These are phyloP conservation scores for Metschnikowia kofuensis DNA, from an alignment of 805 yeast genomes.

Conservation along the genomic window DNA sequence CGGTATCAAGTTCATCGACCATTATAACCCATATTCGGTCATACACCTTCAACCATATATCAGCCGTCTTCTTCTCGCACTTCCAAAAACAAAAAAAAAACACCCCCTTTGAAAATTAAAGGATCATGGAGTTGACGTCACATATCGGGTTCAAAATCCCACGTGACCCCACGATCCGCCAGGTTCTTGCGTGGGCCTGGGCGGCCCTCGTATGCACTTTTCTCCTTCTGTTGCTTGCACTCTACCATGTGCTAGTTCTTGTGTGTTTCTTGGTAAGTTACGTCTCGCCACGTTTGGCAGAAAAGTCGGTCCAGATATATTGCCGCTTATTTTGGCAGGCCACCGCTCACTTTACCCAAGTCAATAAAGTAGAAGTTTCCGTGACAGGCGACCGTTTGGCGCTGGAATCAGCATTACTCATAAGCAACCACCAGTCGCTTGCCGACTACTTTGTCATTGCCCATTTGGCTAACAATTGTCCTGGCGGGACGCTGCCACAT, in stretches of 20 bases:
- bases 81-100: neutral
- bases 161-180: slow-evolving; percentile 12
- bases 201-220: slow-evolving; percentile 19
- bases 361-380: slow-evolving; percentile 29
- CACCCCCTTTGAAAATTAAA: neutral
- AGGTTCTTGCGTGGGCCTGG: slow-evolving; percentile 10
- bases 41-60: too few relatives aligned
- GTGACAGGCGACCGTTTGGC: slow-evolving; percentile 42
- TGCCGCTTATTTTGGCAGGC: slow-evolving; percentile 17
- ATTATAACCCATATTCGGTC: too few relatives aligned
- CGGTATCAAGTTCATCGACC: too few relatives aligned
- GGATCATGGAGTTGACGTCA: slow-evolving; percentile 27
- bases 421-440: slow-evolving; percentile 65
- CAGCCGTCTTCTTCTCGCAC: too few relatives aligned
- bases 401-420: slow-evolving; percentile 35
- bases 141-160: slow-evolving; percentile 31
- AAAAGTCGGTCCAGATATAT: slow-evolving; percentile 1
- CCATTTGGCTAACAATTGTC: slow-evolving; percentile 30
- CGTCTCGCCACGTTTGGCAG: slow-evolving; percentile 8
- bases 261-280: slow-evolving; percentile 11
- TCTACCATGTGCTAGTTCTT: slow-evolving; percentile 23
- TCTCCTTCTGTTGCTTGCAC: slow-evolving; percentile 15
- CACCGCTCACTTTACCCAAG: slow-evolving; percentile 8
- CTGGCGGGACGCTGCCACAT: slow-evolving; percentile 29
- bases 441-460: slow-evolving; percentile 61